These are phyloP conservation scores for Massariosphaeria phaeospora DNA, from an alignment of 495 filamentous ascomycete genomes.

Conservation along the genomic window DNA sequence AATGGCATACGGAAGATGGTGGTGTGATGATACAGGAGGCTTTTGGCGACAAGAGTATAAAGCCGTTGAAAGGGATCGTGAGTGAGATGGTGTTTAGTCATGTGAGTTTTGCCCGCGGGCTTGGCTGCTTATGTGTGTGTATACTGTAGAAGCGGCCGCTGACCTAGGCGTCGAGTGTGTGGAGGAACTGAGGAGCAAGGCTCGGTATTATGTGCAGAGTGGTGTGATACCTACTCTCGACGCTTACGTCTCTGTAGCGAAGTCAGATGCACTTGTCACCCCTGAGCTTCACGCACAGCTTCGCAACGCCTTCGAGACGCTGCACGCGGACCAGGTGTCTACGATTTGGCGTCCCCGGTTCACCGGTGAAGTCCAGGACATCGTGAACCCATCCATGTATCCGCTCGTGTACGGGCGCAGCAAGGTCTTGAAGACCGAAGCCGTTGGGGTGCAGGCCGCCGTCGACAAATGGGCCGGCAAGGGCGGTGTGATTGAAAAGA, in stretches of 20 bases:
- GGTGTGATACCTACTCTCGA: conserved; percentile 21
- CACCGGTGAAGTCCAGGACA: conserved; percentile 15
- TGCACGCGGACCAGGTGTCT: conserved; percentile 5
- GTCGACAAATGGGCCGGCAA: conserved; percentile 23
- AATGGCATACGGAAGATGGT: too few relatives aligned
- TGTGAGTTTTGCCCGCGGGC: too few relatives aligned
- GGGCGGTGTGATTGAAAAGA: conserved; percentile 4
- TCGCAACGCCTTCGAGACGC: conserved; percentile 8
- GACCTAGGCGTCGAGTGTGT: conserved; percentile 2
- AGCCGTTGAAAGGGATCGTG: too few relatives aligned
- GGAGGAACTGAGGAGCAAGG: conserved; percentile 19
- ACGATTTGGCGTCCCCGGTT: conserved; percentile 23
- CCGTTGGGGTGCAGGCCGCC: conserved; percentile 12
- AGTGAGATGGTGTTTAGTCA: too few relatives aligned
- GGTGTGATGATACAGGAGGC: too few relatives aligned
- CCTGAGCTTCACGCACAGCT: conserved; percentile 4
- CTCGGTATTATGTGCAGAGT: conserved; percentile 8
- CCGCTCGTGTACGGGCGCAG: conserved; percentile 24
- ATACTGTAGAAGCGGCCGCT: background rate
- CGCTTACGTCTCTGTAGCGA: conserved; percentile 12
- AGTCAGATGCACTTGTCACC: conserved; percentile 18
- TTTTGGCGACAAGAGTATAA: too few relatives aligned
- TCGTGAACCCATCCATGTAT: conserved; percentile 27
- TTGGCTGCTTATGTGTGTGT: too few relatives aligned
- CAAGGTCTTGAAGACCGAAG: conserved; percentile 4